These are phyloP conservation scores for Penicillium samsonianum DNA, from an alignment of 495 filamentous ascomycete genomes.

Conservation along the genomic window DNA sequence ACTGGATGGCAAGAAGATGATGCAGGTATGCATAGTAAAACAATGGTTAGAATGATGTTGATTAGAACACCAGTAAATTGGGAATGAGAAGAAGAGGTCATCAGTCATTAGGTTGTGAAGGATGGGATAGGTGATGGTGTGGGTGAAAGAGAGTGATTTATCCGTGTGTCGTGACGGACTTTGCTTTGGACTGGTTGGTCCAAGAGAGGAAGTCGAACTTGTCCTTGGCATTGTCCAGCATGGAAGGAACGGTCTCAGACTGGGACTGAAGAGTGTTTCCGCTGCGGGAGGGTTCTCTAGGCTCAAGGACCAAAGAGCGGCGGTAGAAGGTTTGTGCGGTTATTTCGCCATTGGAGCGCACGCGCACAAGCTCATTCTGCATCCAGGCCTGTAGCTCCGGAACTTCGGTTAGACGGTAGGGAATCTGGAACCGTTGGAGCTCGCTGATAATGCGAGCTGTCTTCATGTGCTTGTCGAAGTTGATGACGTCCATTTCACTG, in stretches of 20 bases:
- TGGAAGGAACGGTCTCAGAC: constrained; percentile 47
- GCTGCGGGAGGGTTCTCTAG: constrained; percentile 56
- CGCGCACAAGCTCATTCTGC: constrained; percentile 76
- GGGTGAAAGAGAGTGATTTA: constrained; percentile 23
- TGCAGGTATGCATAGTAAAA: constrained; percentile 25
- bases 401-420: constrained; percentile 81
- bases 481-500: constrained; percentile 79
- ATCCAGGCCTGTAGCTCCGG: constrained; percentile 95
- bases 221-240: constrained; percentile 55
- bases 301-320: constrained; percentile 85
- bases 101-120: constrained; percentile 26
- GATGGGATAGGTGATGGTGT: constrained; percentile 13
- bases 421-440: constrained; percentile 95
- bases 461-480: constrained; percentile 96
- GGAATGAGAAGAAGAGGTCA: constrained; percentile 19
- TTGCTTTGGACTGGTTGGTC: constrained; percentile 52
- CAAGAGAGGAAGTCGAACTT: constrained; percentile 60
- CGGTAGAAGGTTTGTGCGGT: constrained; percentile 81
- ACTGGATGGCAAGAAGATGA: constrained; percentile 16
- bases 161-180: constrained; percentile 48
- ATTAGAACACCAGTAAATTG: constrained; percentile 14
- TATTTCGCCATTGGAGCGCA: constrained; percentile 74
- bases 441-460: constrained; percentile 95
- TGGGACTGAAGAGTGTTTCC: constrained; percentile 21
- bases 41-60: constrained; percentile 5